Base-by-base conservation (phyloP, 2,329 filamentous ascomycete species). In the Aspergillus sp. region DNA sequence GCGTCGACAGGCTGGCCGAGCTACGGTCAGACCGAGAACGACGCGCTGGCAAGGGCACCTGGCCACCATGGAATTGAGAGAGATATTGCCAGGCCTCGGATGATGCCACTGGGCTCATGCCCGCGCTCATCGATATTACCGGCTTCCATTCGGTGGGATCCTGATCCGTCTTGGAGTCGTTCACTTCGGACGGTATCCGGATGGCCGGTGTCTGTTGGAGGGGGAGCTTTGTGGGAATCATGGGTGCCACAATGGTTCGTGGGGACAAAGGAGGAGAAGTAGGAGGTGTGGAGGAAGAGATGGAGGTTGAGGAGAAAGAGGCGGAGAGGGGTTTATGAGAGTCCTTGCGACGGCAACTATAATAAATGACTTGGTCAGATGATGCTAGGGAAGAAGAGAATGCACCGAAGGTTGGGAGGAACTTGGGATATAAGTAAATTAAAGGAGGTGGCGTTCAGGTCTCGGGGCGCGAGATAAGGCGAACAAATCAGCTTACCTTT, bases 101-200 rank as follows among this genome's bases (percentile, higher is more conserved):
- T 20, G 65, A 62, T 7, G 64, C 61, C 50, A 65, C 55, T 7
- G 62, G 26, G 54, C 46, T 47, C 45, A 49, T 45, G 26, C 50
- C 50, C 30, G 52, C 46, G 38, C 60, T 57, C 51, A 50, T 57
- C 33, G 52, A 53, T 74, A 73, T 69, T 64, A 74, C 70, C 19
- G 75, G 75, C 66, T 78, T 77, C 76, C 76, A 78, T 67, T 78
- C 75, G 46, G 74, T 74, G 48, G 75, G 75, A 64, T 78, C 75
- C 55, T 75, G 71, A 76, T 77, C 75, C 58, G 73, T 64, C 49
- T 68, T 71, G 67, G 59, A 60, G 45, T 71, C 64, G 54, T 74
- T 69, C 42, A 65, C 45, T 52, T 71, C 63, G 52, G 60, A 50
- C 42, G 71, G 67, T 76, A 76, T 77, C 66, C 71, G 65, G 58